phyloP scores from a whole-genome alignment of 2,329 filamentous ascomycete genomes.

The Monosporascus ibericus region DNA sequence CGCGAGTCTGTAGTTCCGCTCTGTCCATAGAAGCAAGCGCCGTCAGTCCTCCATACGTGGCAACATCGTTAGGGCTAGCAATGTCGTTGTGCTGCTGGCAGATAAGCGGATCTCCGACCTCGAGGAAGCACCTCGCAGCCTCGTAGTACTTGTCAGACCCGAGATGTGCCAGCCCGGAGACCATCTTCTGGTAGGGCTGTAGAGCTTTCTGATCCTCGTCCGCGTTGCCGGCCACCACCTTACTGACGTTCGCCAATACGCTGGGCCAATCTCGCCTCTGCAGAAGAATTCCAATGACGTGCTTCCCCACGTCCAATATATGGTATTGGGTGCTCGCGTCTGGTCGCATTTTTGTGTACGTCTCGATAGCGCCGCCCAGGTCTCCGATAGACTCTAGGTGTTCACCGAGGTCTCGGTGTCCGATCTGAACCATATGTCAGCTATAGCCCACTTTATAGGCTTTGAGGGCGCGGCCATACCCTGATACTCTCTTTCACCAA shows the following conservation, averaged over 20 bases:
- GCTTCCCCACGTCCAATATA: constrained; percentile 73
- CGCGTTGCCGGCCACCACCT: constrained; percentile 51
- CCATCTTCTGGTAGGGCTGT: constrained; percentile 46
- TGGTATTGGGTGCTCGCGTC: constrained; percentile 81
- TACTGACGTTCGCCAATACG: constrained; percentile 54
- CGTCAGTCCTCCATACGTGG: constrained; percentile 84
- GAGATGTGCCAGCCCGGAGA: constrained; percentile 45
- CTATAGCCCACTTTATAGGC: not conserved
- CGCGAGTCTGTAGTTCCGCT: constrained; percentile 62
- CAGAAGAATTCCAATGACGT: constrained; percentile 68
- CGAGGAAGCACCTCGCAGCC: constrained; percentile 67
- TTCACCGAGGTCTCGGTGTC: constrained; percentile 82
- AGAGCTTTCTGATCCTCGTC: constrained; percentile 41
- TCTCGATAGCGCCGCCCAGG: constrained; percentile 64
- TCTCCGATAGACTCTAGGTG: constrained; percentile 78
- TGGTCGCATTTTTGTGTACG: constrained; percentile 82
- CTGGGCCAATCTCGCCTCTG: constrained; percentile 73
- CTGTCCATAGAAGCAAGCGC: constrained; percentile 87
- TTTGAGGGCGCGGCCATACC: constrained; percentile 41
- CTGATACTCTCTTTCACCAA: constrained; percentile 94
- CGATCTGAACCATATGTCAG: constrained; percentile 57
- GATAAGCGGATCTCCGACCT: constrained; percentile 47
- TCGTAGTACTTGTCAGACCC: constrained; percentile 44
- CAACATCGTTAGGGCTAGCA: constrained; percentile 78
- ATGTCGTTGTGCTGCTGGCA: constrained; percentile 60